phyloP scores from a whole-genome alignment of 2,329 filamentous ascomycete genomes.

The Aspergillus luchuensis region DNA sequence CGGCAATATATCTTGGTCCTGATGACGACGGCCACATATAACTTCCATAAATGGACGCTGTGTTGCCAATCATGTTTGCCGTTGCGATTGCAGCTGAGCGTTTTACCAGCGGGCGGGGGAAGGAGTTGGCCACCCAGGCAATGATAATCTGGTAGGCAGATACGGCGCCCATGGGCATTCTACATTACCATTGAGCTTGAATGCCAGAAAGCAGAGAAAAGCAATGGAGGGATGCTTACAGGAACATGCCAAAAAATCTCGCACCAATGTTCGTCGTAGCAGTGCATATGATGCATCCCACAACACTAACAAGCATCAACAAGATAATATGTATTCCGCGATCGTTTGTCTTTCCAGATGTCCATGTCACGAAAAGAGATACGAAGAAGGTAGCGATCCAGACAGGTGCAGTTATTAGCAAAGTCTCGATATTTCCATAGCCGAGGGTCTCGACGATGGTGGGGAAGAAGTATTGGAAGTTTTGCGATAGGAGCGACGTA shows the following conservation, averaged over 20 bases:
- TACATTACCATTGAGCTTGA: slow-evolving; percentile 3
- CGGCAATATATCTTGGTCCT: slow-evolving; percentile 42
- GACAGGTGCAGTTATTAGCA: slow-evolving; percentile 52
- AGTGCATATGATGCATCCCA: slow-evolving; percentile 60
- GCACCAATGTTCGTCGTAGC: slow-evolving; percentile 53
- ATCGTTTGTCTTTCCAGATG: slow-evolving; percentile 57
- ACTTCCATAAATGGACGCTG: slow-evolving; percentile 44
- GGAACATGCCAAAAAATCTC: slow-evolving; percentile 65
- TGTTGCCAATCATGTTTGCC: slow-evolving; percentile 47
- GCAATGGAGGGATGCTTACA: slow-evolving; percentile 32
- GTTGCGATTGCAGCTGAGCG: slow-evolving; percentile 47
- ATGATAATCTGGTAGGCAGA: slow-evolving; percentile 48
- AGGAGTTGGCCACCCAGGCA: slow-evolving; percentile 47
- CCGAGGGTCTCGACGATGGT: slow-evolving; percentile 64
- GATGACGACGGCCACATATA: slow-evolving; percentile 41
- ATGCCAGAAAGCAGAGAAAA: too few relatives aligned
- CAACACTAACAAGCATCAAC: slow-evolving; percentile 55
- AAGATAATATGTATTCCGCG: slow-evolving; percentile 59
- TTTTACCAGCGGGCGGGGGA: slow-evolving; percentile 48
- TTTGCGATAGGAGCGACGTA: slow-evolving; percentile 53
- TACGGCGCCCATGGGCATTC: slow-evolving; percentile 58
- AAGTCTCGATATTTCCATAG: slow-evolving; percentile 51
- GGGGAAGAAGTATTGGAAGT: slow-evolving; percentile 68
- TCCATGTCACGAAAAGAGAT: slow-evolving; percentile 58
- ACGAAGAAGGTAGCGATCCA: slow-evolving; percentile 60